A percentile compares a stretch with the other conserved stretches of the same genome.
These are phyloP conservation scores for Rhizophora mangle DNA, from an alignment of 345 rosid species.

Conservation along the genomic window DNA sequence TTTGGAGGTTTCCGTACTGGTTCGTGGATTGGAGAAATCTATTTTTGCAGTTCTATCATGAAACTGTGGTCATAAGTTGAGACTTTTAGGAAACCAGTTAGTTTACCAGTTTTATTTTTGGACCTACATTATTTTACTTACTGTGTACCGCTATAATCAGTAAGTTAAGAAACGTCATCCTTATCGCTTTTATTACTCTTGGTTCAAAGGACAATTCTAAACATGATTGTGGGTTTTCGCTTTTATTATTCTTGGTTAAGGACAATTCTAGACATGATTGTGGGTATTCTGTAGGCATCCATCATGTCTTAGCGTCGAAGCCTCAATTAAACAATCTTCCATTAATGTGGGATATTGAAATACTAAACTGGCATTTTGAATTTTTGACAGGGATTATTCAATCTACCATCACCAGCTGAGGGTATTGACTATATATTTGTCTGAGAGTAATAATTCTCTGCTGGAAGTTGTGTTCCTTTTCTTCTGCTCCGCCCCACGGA, in stretches of 20 bases:
- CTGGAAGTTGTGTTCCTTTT: background rate
- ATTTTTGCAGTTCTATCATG: too few species aligned
- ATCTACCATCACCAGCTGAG: constrained; percentile 52
- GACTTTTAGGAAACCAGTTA: too few species aligned
- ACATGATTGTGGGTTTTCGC: background rate
- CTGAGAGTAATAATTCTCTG: background rate
- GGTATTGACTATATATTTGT: constrained; percentile 34
- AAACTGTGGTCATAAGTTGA: too few species aligned
- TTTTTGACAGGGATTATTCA: constrained; percentile 58
- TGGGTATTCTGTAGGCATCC: constrained; percentile 61
- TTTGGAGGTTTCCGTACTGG: too few species aligned
- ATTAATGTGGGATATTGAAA: constrained; percentile 11
- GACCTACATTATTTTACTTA: too few species aligned
- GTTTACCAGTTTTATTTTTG: too few species aligned
- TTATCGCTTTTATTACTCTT: background rate
- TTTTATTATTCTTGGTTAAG: background rate
- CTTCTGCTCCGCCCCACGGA: background rate
- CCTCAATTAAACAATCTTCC: background rate
- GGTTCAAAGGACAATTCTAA: constrained; percentile 2
- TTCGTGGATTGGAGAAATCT: too few species aligned
- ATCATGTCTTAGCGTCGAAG: constrained; percentile 75
- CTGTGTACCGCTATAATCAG: too few species aligned
- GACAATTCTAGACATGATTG: background rate
- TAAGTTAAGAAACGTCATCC: too few species aligned
- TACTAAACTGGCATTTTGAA: constrained; percentile 12